Conservation (phyloP, 345 rosid species). For the Erysimum cheiranthoides region DNA sequence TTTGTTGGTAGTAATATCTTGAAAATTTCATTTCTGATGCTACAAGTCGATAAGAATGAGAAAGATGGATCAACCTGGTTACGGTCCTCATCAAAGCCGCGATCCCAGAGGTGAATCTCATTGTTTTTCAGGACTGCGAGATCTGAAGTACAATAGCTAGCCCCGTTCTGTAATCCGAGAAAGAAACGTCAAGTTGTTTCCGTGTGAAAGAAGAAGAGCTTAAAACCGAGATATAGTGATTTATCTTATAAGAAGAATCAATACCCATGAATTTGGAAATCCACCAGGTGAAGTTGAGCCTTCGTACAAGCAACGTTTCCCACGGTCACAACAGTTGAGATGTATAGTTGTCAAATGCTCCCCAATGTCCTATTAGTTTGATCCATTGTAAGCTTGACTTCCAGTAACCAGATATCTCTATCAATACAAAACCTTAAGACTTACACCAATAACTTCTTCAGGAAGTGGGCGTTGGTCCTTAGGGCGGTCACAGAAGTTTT, state of each 20-base stretch:
- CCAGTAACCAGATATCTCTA: not conserved
- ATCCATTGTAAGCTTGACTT: not conserved
- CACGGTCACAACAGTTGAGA: constrained; percentile 78
- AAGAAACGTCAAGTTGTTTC: not conserved
- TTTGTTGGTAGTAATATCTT: not conserved
- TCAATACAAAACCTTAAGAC: not conserved
- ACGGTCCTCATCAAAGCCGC: constrained; percentile 77
- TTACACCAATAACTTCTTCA: constrained; percentile 78
- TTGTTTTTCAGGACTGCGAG: constrained; percentile 79
- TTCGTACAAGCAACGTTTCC: constrained; percentile 82
- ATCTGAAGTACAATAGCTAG: constrained; percentile 79
- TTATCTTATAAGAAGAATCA: constrained; percentile 15
- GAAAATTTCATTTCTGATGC: not conserved
- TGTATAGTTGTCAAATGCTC: constrained; percentile 80
- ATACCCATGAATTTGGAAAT: constrained; percentile 89
- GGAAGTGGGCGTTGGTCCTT: constrained; percentile 88
- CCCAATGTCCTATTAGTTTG: constrained; percentile 59
- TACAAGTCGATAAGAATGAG: not conserved
- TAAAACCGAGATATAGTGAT: not conserved
- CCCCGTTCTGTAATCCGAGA: constrained; percentile 58
- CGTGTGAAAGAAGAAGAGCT: not conserved
- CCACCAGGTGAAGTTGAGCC: constrained; percentile 85
- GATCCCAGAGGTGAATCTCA: constrained; percentile 90
- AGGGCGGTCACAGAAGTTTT: constrained; percentile 83
- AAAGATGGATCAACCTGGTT: constrained; percentile 63